Conservation (phyloP, 176 grass and related monocot species). For the Calamus simplicifolius region DNA sequence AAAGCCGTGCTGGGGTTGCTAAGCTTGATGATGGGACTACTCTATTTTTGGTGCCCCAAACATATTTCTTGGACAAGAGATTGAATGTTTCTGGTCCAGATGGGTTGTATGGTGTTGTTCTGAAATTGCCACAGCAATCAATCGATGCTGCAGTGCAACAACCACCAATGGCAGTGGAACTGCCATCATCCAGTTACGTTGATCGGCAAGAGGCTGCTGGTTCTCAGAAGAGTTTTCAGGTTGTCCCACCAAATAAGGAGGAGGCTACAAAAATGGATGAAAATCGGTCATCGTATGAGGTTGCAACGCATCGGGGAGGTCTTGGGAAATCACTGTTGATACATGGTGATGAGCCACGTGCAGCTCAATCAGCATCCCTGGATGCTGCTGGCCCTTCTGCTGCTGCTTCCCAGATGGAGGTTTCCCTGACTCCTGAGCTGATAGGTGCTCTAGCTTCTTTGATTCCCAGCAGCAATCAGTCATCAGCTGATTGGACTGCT, state of each 20-base stretch:
- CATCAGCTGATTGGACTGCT: conserved; percentile 26
- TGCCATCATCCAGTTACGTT: conserved; percentile 28
- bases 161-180: conserved; percentile 31
- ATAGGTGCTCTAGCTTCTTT: conserved; percentile 69
- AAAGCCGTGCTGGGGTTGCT: conserved; percentile 88
- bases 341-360: conserved; percentile 29
- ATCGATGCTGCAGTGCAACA: conserved; percentile 23
- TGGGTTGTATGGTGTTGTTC: conserved; percentile 81
- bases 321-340: conserved; percentile 9
- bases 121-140: conserved; percentile 63
- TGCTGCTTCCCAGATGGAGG: conserved; percentile 30
- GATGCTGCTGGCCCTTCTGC: conserved; percentile 18
- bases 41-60: conserved; percentile 83
- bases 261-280: conserved; percentile 28
- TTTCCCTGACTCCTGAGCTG: conserved; percentile 72
- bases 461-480: conserved; percentile 36
- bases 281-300: conserved; percentile 23
- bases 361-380: conserved; percentile 27
- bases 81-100: conserved; percentile 76
- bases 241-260: conserved; percentile 18
- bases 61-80: conserved; percentile 70
- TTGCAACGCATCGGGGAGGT: conserved; percentile 9
- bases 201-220: conserved; percentile 23
- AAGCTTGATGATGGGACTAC: conserved; percentile 71
- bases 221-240: conserved; percentile 35